These are phyloP conservation scores for Sphaerulina musiva DNA, from an alignment of 2,329 filamentous ascomycete species.

Conservation along the genomic window DNA sequence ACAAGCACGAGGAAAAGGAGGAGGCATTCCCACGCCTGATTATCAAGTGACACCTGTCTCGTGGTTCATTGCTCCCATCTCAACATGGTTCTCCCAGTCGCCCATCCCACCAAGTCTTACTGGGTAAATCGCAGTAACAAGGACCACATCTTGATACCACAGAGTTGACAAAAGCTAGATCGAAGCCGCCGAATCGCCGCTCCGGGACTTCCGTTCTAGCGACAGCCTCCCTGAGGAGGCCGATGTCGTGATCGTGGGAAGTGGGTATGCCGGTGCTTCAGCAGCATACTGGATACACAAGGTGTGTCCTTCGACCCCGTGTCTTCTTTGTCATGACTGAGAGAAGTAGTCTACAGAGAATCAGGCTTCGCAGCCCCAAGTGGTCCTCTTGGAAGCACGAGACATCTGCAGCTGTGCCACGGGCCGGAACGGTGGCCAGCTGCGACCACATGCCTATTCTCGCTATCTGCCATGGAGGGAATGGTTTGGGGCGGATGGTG, in stretches of 20 bases:
- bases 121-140: conserved; percentile 9
- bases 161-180: conserved; percentile 6
- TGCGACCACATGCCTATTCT: conserved; percentile 29
- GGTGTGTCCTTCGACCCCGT: conserved; percentile 6
- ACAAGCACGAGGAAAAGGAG: too few species aligned
- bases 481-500: conserved; percentile 28
- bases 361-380: conserved; percentile 10
- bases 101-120: conserved; percentile 22
- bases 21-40: too few species aligned
- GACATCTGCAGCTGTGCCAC: conserved; percentile 20
- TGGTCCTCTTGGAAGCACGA: conserved; percentile 20
- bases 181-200: conserved; percentile 21
- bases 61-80: neutral
- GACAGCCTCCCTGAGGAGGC: conserved; percentile 31
- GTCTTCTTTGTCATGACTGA: neutral
- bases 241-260: conserved; percentile 47
- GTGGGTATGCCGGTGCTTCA: conserved; percentile 41
- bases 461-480: conserved; percentile 30
- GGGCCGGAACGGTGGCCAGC: conserved; percentile 23
- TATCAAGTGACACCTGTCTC: too few species aligned
- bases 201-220: conserved; percentile 19
- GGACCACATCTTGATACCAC: neutral
- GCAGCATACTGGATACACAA: conserved; percentile 31
- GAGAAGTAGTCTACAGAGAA: conserved; percentile 14
- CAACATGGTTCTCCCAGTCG: conserved; percentile 20